These are phyloP conservation scores for Septoria petroselini DNA, from an alignment of 2,329 filamentous ascomycete species.

Conservation along the genomic window DNA sequence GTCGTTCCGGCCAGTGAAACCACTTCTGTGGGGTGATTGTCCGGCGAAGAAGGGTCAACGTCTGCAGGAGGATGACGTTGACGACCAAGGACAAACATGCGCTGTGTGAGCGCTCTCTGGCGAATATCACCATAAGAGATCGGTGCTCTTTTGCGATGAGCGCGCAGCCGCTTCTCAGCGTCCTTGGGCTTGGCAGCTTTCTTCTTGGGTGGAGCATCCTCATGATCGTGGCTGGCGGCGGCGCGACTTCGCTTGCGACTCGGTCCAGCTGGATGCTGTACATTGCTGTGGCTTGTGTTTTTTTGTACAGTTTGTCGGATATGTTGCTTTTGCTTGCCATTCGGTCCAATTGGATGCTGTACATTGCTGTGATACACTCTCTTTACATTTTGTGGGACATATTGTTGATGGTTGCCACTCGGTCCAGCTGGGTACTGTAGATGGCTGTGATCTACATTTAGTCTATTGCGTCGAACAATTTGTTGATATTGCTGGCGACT, in stretches of 20 bases:
- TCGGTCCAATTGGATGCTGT: too few species aligned
- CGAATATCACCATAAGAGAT: slow-evolving; percentile 27
- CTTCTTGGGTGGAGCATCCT: slow-evolving; percentile 12
- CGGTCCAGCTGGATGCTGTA: too few species aligned
- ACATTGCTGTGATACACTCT: too few species aligned
- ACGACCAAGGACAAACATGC: slow-evolving; percentile 35
- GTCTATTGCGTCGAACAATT: too few species aligned
- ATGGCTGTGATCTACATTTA: too few species aligned
- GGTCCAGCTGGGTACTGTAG: too few species aligned
- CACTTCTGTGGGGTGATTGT: slow-evolving; percentile 49
- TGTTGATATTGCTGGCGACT: not conserved
- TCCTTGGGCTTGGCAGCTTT: slow-evolving; percentile 22
- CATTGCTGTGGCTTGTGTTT: too few species aligned
- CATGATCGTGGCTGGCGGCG: slow-evolving; percentile 1
- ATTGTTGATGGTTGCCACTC: too few species aligned
- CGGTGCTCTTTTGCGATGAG: slow-evolving; percentile 29
- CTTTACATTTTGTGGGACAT: too few species aligned
- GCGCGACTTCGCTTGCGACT: slow-evolving; percentile 5
- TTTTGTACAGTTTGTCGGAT: too few species aligned
- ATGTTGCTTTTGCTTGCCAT: too few species aligned
- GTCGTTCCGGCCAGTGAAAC: slow-evolving; percentile 60
- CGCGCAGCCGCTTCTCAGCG: slow-evolving; percentile 30
- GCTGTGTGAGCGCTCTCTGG: slow-evolving; percentile 34
- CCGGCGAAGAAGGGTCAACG: slow-evolving; percentile 3
- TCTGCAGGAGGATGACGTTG: slow-evolving; percentile 20